Evolutionary conservation across 176 grass and related monocot genomes (phyloP), one percentile per base, ranked within the genome.

Genomic region (Elymus sibiricus): DNA sequence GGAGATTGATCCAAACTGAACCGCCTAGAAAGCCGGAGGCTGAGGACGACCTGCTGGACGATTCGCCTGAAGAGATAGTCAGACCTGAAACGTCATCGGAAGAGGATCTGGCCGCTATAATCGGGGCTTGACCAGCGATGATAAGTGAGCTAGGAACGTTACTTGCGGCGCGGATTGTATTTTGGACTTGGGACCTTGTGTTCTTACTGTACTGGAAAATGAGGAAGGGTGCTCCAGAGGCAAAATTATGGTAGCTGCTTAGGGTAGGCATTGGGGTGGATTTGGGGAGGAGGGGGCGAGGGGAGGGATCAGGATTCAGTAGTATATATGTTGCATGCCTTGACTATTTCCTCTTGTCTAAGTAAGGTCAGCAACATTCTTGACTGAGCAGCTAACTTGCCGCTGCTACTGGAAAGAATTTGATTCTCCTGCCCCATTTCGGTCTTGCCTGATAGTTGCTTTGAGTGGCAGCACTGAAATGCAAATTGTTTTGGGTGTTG

Each of bases 1-100:
- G 67, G 56, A 85, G 89, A 70, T 49, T 95, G 59, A 89, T 93
- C 46, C 83, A 83, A 75, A 68, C 42, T 29, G 84, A 82, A 16
- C 53, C 81, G 27, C 73, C 90, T 64, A 89, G 64, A 79, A 91
- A 71, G 66, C 76, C 63, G 22, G 91, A 87, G 32, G 40, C 21
- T 51, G 89, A 88, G 90, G 83, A 66, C 2, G 29, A 71, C 38
- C 74, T 55, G 9, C 59, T 5, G 2, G 35, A 42, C 14, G 94
- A 93, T 74, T 35, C 59, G 16, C 24, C 78, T 44, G 91, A 88
- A 76, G 88, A 88, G 67, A 63, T 19, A 16, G 19, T 79, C 14
- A 13, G 74, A 15, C 58, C 88, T 44, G 91, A 93, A 37, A 15
- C 73, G 35, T 86, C 73, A 0, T 88, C 85, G 10, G 91, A 93